phyloP scores from a whole-genome alignment of 2,329 filamentous ascomycete species.

The Ophiosphaerella herpotricha region DNA sequence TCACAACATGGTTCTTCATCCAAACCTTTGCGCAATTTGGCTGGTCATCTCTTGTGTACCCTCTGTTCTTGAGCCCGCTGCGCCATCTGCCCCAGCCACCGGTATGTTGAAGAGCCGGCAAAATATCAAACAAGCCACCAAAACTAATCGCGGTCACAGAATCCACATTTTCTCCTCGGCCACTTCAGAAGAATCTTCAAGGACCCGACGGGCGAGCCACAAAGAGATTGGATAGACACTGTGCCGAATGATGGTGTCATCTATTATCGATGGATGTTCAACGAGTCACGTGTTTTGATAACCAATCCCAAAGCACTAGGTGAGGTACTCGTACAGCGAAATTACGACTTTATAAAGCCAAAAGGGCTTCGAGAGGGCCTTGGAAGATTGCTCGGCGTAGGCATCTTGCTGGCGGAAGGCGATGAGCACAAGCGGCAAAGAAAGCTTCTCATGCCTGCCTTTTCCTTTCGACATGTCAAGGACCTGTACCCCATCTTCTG shows the following conservation, averaged over 20 bases:
- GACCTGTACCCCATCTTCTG: conserved; percentile 56
- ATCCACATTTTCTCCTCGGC: conserved; percentile 45
- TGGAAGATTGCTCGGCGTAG: conserved; percentile 68
- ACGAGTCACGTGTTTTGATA: conserved; percentile 51
- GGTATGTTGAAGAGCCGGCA: conserved; percentile 41
- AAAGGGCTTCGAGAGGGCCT: conserved; percentile 56
- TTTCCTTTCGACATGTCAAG: conserved; percentile 57
- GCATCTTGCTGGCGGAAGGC: conserved; percentile 82
- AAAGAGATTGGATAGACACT: conserved; percentile 56
- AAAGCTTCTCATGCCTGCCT: conserved; percentile 55
- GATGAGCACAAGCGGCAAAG: conserved; percentile 76
- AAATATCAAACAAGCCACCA: neutral
- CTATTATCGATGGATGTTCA: conserved; percentile 56
- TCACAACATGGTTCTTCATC: conserved; percentile 47
- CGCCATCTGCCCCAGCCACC: conserved; percentile 60
- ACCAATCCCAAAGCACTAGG: conserved; percentile 54
- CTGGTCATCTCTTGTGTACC: conserved; percentile 60
- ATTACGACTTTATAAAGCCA: conserved; percentile 58
- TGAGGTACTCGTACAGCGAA: conserved; percentile 57
- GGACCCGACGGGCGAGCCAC: conserved; percentile 51
- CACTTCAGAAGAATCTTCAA: conserved; percentile 50
- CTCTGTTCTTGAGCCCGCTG: conserved; percentile 62
- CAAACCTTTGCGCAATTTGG: conserved; percentile 41
- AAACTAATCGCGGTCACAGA: conserved; percentile 15
- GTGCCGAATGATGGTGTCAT: conserved; percentile 62